Evolutionary conservation across 179 eudicot species (phyloP).

Genomic region (Vitellaria paradoxa): DNA sequence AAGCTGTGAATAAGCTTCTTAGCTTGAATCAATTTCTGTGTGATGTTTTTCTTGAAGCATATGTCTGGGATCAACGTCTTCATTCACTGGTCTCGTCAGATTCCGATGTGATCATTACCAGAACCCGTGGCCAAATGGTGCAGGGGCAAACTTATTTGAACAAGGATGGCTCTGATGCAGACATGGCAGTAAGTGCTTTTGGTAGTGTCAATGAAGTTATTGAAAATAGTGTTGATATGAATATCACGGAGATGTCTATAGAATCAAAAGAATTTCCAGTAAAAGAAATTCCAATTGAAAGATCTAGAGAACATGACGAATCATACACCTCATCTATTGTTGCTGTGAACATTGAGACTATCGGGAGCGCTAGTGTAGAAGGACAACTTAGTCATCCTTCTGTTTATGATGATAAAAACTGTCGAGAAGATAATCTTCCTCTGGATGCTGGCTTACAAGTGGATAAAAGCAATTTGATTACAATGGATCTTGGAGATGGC

Average conservation of each 20-base stretch:
- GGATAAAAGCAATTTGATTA: conserved; percentile 30
- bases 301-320: conserved; percentile 18
- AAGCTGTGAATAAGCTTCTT: conserved; percentile 45
- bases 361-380: too few species aligned
- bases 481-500: conserved; percentile 24
- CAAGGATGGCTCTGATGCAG: conserved; percentile 16
- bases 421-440: conserved; percentile 22
- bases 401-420: conserved; percentile 14
- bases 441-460: conserved; percentile 17
- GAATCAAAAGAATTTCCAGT: conserved; percentile 23
- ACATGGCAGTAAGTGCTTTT: conserved; percentile 9
- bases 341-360: conserved; percentile 19
- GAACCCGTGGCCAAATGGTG: conserved; percentile 16
- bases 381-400: conserved; percentile 7
- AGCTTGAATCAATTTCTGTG: conserved; percentile 56
- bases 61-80: conserved; percentile 73
- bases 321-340: conserved; percentile 12
- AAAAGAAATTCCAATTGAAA: conserved; percentile 33
- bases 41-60: conserved; percentile 71
- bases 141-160: not conserved
- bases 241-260: conserved; percentile 29
- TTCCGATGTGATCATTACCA: conserved; percentile 18
- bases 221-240: too few species aligned
- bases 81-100: conserved; percentile 57
- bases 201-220: conserved; percentile 19